These are phyloP conservation scores for Colletotrichum falcatum DNA, from an alignment of 2,329 filamentous ascomycete genomes.

Conservation along the genomic window DNA sequence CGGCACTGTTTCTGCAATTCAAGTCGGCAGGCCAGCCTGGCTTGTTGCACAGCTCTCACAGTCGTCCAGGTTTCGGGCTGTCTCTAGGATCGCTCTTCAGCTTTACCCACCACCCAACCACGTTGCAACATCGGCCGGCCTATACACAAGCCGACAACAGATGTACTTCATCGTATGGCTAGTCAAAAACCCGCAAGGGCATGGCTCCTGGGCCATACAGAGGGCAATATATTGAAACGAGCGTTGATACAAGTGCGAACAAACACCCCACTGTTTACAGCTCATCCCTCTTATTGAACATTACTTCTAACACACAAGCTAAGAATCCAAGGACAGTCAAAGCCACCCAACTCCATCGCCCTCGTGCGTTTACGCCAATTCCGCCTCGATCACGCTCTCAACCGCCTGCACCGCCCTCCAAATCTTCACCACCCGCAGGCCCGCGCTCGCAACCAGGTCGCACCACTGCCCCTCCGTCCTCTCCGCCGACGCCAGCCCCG, in stretches of 20 bases:
- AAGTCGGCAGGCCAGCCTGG: not conserved
- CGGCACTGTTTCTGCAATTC: not conserved
- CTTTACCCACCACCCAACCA: not conserved
- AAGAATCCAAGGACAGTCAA: not conserved
- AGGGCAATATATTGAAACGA: not conserved
- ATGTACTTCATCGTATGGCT: not conserved
- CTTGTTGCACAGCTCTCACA: not conserved
- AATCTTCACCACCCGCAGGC: slow-evolving; percentile 48
- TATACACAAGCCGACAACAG: not conserved
- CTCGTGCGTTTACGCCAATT: slow-evolving; percentile 36
- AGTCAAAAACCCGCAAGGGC: not conserved
- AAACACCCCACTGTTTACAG: too few species aligned
- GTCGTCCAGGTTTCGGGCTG: not conserved
- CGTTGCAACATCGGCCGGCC: not conserved
- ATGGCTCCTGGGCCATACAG: not conserved
- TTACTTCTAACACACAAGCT: not conserved
- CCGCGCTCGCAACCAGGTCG: slow-evolving; percentile 44
- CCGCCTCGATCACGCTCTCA: slow-evolving; percentile 48
- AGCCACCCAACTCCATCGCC: not conserved
- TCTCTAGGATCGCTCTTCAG: not conserved
- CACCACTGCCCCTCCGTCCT: slow-evolving; percentile 50
- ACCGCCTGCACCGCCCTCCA: slow-evolving; percentile 46
- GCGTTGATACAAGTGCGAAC: not conserved
- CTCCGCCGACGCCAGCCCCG: slow-evolving; percentile 48
- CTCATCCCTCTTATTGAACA: not conserved